These are phyloP conservation scores for Begonia masoniana DNA, from an alignment of 306 rosid genomes.

Conservation along the genomic window DNA sequence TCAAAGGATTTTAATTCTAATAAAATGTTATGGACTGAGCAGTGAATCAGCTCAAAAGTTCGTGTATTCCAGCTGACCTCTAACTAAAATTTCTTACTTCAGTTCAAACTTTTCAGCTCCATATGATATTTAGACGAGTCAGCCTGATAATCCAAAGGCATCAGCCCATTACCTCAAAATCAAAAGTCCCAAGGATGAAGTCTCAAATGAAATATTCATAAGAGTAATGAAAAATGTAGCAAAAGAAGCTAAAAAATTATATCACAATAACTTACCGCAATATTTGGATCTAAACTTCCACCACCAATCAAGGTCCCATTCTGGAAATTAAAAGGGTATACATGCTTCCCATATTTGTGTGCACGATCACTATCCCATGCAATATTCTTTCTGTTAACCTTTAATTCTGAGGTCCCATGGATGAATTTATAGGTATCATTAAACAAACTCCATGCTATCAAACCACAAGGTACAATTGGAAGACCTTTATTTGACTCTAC, in stretches of 20 bases:
- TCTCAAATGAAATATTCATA: not conserved
- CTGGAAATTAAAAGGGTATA: slow-evolving; percentile 91
- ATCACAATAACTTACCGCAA: slow-evolving; percentile 54
- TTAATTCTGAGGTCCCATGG: slow-evolving; percentile 55
- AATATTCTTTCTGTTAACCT: slow-evolving; percentile 69
- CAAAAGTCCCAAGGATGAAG: not conserved
- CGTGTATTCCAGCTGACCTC: not conserved
- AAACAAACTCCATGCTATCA: slow-evolving; percentile 94
- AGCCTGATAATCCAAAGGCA: not conserved
- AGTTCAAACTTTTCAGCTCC: too few species aligned
- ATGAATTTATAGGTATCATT: slow-evolving; percentile 61
- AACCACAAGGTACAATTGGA: slow-evolving; percentile 85
- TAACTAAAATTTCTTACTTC: not conserved
- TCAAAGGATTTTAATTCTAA: not conserved
- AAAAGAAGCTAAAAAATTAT: slow-evolving; percentile 4
- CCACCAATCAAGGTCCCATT: slow-evolving; percentile 85
- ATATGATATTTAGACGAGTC: not conserved
- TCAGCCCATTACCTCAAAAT: not conserved
- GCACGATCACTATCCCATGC: slow-evolving; percentile 94
- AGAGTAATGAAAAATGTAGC: not conserved
- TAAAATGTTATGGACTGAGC: not conserved
- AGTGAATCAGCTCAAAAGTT: not conserved
- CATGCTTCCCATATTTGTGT: slow-evolving; percentile 77
- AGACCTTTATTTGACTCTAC: slow-evolving; percentile 38
- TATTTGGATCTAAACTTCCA: slow-evolving; percentile 52